Conservation (phyloP, 345 rosid species). For the Eutrema yunnanense region DNA sequence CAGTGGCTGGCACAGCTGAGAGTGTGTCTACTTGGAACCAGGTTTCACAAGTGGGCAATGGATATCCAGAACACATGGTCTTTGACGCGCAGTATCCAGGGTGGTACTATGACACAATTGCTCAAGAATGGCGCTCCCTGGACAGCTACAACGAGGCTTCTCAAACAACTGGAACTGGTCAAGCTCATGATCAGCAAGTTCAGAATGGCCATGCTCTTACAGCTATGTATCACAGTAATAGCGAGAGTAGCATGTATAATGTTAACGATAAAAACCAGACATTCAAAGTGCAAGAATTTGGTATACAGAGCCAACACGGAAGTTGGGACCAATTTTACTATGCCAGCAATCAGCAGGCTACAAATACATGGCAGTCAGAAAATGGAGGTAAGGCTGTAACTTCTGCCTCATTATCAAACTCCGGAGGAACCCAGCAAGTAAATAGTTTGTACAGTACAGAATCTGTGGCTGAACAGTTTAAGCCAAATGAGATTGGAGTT, state of each 20-base stretch:
- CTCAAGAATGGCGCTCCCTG: conserved; percentile 66
- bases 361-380: conserved; percentile 47
- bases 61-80: conserved; percentile 82
- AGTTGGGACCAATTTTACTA: conserved; percentile 48
- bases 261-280: conserved; percentile 38
- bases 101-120: conserved; percentile 81
- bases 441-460: conserved; percentile 39
- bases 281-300: conserved; percentile 37
- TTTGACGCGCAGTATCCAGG: conserved; percentile 93
- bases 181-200: conserved; percentile 43
- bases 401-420: conserved; percentile 27
- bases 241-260: conserved; percentile 30
- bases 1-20: conserved; percentile 47
- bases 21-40: conserved; percentile 61
- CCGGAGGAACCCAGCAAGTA: conserved; percentile 43
- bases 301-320: conserved; percentile 36
- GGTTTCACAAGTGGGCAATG: conserved; percentile 57
- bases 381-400: conserved; percentile 29
- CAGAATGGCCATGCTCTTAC: conserved; percentile 48
- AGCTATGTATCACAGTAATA: conserved; percentile 33
- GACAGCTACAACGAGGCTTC: conserved; percentile 60
- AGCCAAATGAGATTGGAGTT: conserved; percentile 41
- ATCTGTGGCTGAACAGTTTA: conserved; percentile 35
- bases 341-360: conserved; percentile 37
- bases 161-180: conserved; percentile 36